Conservation (phyloP, 176 grass and related monocot species). For the Triticum urartu region DNA sequence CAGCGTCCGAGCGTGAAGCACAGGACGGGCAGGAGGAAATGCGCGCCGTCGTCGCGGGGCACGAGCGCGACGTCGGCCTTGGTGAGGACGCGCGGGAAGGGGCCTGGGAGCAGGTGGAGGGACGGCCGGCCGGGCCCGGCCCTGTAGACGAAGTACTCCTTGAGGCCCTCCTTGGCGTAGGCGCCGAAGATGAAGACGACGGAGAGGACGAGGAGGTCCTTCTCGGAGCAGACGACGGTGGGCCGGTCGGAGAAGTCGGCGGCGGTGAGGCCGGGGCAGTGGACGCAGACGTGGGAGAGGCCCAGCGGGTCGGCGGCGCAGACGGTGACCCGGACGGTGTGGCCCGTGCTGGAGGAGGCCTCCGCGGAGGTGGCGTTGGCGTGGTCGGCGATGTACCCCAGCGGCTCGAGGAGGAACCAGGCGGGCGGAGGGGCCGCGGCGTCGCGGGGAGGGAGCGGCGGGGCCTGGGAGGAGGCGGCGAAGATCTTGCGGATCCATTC, state of each 20-base stretch:
- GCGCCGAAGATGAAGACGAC: not conserved
- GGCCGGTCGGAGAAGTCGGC: not conserved
- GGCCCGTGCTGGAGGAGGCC: not conserved
- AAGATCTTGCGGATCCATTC: not conserved
- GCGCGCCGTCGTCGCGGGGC: not conserved
- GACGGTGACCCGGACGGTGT: not conserved
- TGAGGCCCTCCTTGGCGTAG: not conserved
- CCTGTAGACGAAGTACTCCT: slow-evolving; percentile 23
- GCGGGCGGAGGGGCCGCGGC: not conserved
- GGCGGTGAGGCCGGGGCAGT: not conserved
- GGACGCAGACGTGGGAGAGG: slow-evolving; percentile 6
- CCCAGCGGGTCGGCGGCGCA: not conserved
- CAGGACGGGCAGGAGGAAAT: not conserved
- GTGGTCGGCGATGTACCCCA: slow-evolving; percentile 2
- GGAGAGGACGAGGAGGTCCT: not conserved
- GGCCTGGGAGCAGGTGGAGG: not conserved
- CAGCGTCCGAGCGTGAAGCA: not conserved
- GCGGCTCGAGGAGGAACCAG: not conserved
- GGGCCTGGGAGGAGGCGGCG: not conserved
- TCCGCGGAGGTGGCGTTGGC: slow-evolving; percentile 5
- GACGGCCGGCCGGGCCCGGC: not conserved
- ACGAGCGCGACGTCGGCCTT: not conserved
- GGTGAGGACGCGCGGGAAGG: too few species aligned
- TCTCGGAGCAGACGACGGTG: not conserved
- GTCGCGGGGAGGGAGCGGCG: not conserved